Conservation (phyloP, 1,284 basidiomycete species). For the Tilletia caries region DNA sequence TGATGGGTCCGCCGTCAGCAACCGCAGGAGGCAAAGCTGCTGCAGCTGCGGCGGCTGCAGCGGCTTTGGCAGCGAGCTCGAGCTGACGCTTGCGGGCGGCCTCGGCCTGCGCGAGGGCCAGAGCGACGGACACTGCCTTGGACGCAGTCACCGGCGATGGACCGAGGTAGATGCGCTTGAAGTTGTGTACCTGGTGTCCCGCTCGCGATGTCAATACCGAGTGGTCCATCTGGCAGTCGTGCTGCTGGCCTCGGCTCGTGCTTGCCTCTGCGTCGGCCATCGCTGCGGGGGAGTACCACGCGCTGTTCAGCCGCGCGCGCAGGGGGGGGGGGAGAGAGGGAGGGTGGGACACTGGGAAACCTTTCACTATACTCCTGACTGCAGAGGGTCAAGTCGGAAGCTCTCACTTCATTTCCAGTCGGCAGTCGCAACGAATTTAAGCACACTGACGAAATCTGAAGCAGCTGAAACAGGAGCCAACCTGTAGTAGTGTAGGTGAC, state of each 20-base stretch:
- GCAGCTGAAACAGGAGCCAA: too few species aligned
- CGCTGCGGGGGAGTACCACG: too few species aligned
- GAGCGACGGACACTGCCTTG: slow-evolving; percentile 9
- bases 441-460: too few species aligned
- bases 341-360: too few species aligned
- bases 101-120: slow-evolving; percentile 6
- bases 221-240: slow-evolving; percentile 1
- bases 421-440: too few species aligned
- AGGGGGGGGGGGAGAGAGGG: too few species aligned
- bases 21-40: background rate
- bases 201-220: background rate
- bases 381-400: too few species aligned
- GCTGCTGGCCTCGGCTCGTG: background rate
- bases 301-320: too few species aligned
- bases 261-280: background rate
- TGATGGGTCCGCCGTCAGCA: too few species aligned
- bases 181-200: background rate
- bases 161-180: slow-evolving; percentile 8
- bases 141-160: background rate
- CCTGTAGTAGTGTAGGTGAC: too few species aligned
- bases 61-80: background rate
- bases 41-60: background rate
- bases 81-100: slow-evolving; percentile 8
- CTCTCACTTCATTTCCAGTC: too few species aligned
- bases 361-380: too few species aligned